phyloP scores from a whole-genome alignment of 2,329 filamentous ascomycete species.

The Colletotrichum incanum region DNA sequence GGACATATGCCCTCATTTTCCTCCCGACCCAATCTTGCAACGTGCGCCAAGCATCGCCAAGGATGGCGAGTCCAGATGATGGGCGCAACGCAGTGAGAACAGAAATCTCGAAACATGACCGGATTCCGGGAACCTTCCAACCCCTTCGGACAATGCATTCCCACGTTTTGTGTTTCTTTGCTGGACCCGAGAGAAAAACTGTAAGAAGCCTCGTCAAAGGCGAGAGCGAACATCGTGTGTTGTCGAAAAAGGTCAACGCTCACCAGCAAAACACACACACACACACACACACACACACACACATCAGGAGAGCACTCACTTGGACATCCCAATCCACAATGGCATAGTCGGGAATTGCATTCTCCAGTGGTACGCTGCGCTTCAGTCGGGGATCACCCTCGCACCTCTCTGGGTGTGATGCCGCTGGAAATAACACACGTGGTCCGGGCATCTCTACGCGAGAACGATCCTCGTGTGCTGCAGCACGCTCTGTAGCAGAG shows the following conservation, averaged over 20 bases:
- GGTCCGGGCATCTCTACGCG: not conserved
- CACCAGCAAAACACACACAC: not conserved
- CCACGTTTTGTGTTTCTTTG: conserved; percentile 13
- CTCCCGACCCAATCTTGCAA: conserved; percentile 35
- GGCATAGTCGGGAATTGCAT: not conserved
- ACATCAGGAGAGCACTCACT: not conserved
- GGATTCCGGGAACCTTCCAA: conserved; percentile 12
- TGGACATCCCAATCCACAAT: not conserved
- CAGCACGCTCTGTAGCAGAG: not conserved
- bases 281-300: not conserved
- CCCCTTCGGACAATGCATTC: conserved; percentile 3
- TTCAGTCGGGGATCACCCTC: not conserved
- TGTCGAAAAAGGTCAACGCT: not conserved
- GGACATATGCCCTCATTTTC: conserved; percentile 3
- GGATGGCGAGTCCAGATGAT: conserved; percentile 39
- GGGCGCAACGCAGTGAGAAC: not conserved
- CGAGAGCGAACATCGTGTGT: not conserved
- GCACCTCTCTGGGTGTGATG: not conserved
- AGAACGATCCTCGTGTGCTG: not conserved
- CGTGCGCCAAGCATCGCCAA: conserved; percentile 41
- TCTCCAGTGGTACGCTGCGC: not conserved
- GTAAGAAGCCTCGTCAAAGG: conserved; percentile 13
- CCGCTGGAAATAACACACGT: not conserved
- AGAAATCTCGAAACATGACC: conserved; percentile 36
- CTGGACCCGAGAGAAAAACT: not conserved